Conservation (phyloP, 441 rosid genomes). For the Syzygium syzygioides region DNA sequence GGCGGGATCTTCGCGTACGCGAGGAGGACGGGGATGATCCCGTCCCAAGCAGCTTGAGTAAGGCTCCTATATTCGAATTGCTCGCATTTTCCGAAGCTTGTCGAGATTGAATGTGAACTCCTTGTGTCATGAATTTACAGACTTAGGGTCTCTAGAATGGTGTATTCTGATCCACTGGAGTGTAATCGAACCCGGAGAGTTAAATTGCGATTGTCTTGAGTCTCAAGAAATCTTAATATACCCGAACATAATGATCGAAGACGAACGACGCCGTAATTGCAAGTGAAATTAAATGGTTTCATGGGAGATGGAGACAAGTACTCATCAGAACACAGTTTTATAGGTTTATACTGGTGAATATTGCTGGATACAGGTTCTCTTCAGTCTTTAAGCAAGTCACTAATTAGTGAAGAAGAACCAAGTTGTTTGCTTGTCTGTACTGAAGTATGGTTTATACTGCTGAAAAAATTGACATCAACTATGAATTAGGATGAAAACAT, state of each 20-base stretch:
- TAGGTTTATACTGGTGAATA: not conserved
- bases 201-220: not conserved
- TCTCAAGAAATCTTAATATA: not conserved
- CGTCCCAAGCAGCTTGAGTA: constrained; percentile 16
- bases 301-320: not conserved
- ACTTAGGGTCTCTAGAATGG: not conserved
- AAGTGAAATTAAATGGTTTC: not conserved
- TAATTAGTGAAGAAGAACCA: not conserved
- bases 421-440: not conserved
- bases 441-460: not conserved
- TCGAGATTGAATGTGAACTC: not conserved
- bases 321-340: not conserved
- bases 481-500: not conserved
- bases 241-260: not conserved
- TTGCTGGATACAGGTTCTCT: not conserved
- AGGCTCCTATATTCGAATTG: not conserved
- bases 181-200: not conserved
- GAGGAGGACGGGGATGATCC: constrained; percentile 76
- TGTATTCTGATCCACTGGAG: not conserved
- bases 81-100: not conserved
- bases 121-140: not conserved
- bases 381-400: not conserved
- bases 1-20: constrained; percentile 97
- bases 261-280: not conserved
- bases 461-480: not conserved